Evolutionary conservation across 148 eudicot genomes (phyloP).

Genomic region (Rhododendron vialii): DNA sequence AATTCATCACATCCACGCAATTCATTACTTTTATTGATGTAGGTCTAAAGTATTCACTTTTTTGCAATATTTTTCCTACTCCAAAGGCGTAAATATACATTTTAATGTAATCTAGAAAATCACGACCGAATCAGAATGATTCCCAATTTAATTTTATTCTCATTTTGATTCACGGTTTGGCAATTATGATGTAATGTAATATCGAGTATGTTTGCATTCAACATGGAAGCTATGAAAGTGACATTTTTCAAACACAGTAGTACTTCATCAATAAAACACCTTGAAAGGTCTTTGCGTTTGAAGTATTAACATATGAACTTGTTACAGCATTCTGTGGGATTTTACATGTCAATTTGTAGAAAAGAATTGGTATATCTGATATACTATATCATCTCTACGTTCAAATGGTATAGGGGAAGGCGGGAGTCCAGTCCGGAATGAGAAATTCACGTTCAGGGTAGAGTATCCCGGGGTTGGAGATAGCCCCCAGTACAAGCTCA

Average conservation of each 20-base stretch:
- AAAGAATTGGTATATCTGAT: not conserved
- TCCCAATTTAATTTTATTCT: too few species aligned
- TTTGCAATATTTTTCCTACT: too few species aligned
- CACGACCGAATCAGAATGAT: too few species aligned
- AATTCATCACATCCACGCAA: too few species aligned
- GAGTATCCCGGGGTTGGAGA: conserved; percentile 65
- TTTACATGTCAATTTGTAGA: not conserved
- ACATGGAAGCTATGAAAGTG: not conserved
- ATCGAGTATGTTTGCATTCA: too few species aligned
- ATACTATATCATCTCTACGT: not conserved
- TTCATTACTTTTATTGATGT: too few species aligned
- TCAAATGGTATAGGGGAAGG: conserved; percentile 49
- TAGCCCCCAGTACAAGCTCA: conserved; percentile 31
- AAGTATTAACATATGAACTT: not conserved
- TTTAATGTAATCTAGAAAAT: too few species aligned
- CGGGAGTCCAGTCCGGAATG: conserved; percentile 56
- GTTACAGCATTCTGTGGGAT: not conserved
- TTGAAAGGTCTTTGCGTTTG: not conserved
- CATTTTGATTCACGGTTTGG: too few species aligned
- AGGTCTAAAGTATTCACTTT: too few species aligned
- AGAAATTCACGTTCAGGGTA: conserved; percentile 45
- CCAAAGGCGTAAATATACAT: too few species aligned
- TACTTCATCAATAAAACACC: not conserved
- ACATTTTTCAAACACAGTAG: not conserved
- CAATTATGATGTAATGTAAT: too few species aligned